Evolutionary conservation across 2,329 filamentous ascomycete genomes (phyloP), one percentile per base, ranked within the genome.

Genomic region (Exophiala xenobiotica): DNA sequence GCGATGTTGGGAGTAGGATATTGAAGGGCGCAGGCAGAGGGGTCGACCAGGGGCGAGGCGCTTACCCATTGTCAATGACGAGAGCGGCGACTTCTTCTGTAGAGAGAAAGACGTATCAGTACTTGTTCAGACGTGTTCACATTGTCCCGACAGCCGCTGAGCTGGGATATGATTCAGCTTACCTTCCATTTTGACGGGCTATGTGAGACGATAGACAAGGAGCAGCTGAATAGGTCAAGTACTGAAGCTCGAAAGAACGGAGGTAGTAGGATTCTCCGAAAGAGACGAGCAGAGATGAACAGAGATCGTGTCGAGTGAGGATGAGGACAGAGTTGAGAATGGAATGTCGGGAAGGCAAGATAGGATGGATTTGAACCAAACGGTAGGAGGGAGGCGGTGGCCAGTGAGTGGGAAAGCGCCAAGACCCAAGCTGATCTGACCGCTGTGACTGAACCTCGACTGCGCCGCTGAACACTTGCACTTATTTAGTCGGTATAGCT

Each of bases 51-150:
- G 55, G 44, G 23, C 40, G 40, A 53, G 52, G 57, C 78, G 81
- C 91, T 89, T 92, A 99, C 93, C 93, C 93, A 97, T 99, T 99
- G 91, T 99, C 93, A 81, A 99, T 97, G 79, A 99, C 93, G 89
- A 99, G 91, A 78, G 93, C 93, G 78, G 93, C 93, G 79, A 99
- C 93, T 90, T 99, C 93, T 85, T 99, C 93, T 97, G 50, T 53
- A 49, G 24, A 35, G 59, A 58, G 60, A 66, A 59, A 71, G 64
- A 48, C 63, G 80, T 63, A 81, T 74, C 65, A 74, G 72, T 66
- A 61, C 63, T 46, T 49, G 35, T 20, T 52, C 44, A 33, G 18
- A 47, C 23, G 9, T 46, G 39, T 39, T 26, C 12, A 42, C 8
- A 24, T 24, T 39, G 27, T 14, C 26, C 20, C 6, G 43, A 9